Conservation (phyloP, 805 yeast genomes). For the Candida glaebosa region DNA sequence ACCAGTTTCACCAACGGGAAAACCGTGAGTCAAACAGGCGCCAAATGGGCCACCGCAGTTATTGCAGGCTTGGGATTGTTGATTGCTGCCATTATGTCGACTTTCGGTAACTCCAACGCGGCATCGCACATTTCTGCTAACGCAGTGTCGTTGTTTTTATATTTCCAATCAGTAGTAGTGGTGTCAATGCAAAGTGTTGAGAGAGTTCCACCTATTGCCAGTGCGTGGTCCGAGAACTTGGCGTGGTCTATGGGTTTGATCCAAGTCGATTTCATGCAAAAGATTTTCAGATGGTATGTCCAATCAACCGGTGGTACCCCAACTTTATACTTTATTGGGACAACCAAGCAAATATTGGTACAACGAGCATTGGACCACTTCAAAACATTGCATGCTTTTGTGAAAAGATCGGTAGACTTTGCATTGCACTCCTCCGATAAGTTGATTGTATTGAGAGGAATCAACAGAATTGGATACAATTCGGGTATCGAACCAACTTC, state of each 20-base stretch:
- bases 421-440: conserved; percentile 50
- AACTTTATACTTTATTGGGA: conserved; percentile 57
- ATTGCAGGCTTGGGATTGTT: conserved; percentile 85
- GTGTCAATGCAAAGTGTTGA: conserved; percentile 83
- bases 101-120: conserved; percentile 84
- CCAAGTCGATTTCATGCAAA: conserved; percentile 75
- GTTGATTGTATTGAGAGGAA: conserved; percentile 78
- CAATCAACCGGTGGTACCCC: conserved; percentile 91
- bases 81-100: conserved; percentile 75
- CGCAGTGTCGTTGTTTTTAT: conserved; percentile 76
- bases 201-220: conserved; percentile 86
- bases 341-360: conserved; percentile 65
- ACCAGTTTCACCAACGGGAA: conserved; percentile 73
- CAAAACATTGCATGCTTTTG: conserved; percentile 19
- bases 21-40: conserved; percentile 75
- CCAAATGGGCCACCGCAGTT: conserved; percentile 92
- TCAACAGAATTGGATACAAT: conserved; percentile 74
- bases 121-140: conserved; percentile 88
- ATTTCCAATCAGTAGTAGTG: conserved; percentile 85
- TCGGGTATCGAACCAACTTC: conserved; percentile 80
- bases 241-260: conserved; percentile 96
- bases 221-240: conserved; percentile 87
- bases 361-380: conserved; percentile 56
- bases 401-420: conserved; percentile 30
- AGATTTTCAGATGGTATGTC: conserved; percentile 78